phyloP scores from a whole-genome alignment of 1,284 basidiomycete species.

The Microbotryum intermedium region DNA sequence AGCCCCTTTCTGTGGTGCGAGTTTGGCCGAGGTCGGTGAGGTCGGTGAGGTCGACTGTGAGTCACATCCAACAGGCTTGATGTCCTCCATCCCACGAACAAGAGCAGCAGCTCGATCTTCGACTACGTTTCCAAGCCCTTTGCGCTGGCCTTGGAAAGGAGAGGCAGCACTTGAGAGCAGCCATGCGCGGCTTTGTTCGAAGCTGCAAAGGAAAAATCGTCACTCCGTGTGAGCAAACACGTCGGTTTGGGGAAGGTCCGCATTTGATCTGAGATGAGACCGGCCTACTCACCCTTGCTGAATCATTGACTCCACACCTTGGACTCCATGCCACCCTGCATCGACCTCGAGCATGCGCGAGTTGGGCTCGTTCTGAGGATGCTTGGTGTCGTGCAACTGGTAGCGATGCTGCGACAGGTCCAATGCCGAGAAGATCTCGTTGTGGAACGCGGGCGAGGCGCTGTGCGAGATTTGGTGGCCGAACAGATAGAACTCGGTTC shows the following conservation, averaged over 20 bases:
- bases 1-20: no score
- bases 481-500: constrained; percentile 61
- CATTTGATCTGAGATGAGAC: no score
- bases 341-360: constrained; percentile 47
- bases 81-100: constrained; percentile 2
- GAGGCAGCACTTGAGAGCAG: background rate
- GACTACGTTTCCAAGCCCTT: background rate
- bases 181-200: no score
- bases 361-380: constrained; percentile 48
- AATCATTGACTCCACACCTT: constrained; percentile 35
- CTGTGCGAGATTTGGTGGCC: constrained; percentile 49
- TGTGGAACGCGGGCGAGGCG: constrained; percentile 86
- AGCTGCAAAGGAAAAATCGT: no score
- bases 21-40: no score
- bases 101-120: background rate
- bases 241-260: no score
- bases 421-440: constrained; percentile 69
- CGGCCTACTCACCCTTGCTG: constrained; percentile 28
- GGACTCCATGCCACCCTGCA: constrained; percentile 31
- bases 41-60: no score
- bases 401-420: constrained; percentile 73
- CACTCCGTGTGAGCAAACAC: no score
- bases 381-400: constrained; percentile 61
- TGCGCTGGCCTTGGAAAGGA: background rate
- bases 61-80: background rate